Evolutionary conservation across 1,284 basidiomycete species (phyloP), one percentile per base, ranked within the genome.

Genomic region (Marasmius sp.): DNA sequence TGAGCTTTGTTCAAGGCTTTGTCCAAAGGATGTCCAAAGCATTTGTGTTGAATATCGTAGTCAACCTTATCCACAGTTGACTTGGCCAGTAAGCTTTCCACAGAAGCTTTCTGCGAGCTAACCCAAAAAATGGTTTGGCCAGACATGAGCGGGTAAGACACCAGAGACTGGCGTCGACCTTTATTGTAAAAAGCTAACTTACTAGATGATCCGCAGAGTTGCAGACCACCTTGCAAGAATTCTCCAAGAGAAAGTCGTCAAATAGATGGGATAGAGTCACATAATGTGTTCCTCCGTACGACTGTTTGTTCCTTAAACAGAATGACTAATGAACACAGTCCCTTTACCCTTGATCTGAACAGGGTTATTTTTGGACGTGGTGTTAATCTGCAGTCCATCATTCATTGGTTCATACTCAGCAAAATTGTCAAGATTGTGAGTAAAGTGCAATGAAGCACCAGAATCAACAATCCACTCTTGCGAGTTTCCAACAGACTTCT

Each of bases 391-490:
- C 14, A 6, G 43, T 36, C 53, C 53, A 56, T 38, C 6, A 9
- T 56, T 22, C 10, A 27, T 49, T 41, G 56, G 20, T 41, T 57
- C 16, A 34, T 38, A 60, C 36, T 16, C 27, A 6, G 52, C 38
- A 20, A 60, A 60, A 52, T 60, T 51, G 1, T 60, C 34, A 18
- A 60, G 43, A 22, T 39, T 7, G 7, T 18, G 3, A 3, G 53
- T 57, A 39, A 60, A 60, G 53, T 60, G 59, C 9, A 3, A 18
- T 36, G 52, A 60, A 36, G 59, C 59, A 18, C 59, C 59, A 4
- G 59, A 60, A 38, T 60, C 51, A 3, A 60, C 41, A 34, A 60
- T 55, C 53, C 53, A 55, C 27, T 34, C 22, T 14, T 27, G 14
- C 14, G 5, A 20, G 14, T 55, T 14, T 34, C 27, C 27, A 2